Percentiles rank a stretch among this genome's conserved stretches.
Conservation (phyloP, 352 stramenopile species). For the Globisporangium canariense region DNA sequence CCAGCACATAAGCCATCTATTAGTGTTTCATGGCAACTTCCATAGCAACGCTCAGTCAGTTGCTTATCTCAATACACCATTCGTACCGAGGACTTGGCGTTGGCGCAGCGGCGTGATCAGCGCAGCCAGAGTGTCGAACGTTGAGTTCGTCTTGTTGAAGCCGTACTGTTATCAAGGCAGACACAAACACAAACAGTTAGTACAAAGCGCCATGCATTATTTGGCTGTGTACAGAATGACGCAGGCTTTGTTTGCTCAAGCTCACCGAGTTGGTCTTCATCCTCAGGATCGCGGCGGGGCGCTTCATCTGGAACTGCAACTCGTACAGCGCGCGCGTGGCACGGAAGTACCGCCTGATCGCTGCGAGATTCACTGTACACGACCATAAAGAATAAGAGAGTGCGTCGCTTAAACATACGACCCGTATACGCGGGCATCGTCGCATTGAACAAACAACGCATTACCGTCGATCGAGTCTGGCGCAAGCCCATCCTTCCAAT, state of each 20-base stretch:
- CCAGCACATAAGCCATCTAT: neutral
- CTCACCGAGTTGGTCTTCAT: constrained; percentile 63
- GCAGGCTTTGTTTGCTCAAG: neutral
- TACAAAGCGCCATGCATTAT: neutral
- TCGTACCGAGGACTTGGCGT: constrained; percentile 64
- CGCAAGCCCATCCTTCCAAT: constrained; percentile 14
- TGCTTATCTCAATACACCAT: neutral
- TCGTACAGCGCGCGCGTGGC: constrained; percentile 66
- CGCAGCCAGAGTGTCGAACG: constrained; percentile 61
- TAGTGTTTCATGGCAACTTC: neutral
- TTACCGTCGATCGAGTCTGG: constrained; percentile 17
- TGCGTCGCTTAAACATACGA: neutral
- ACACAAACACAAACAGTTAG: neutral
- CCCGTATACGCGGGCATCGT: neutral
- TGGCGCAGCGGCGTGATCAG: constrained; percentile 64
- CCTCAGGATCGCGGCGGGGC: constrained; percentile 65
- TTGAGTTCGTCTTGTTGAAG: constrained; percentile 63
- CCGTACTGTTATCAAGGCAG: constrained; percentile 41
- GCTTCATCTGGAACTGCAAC: constrained; percentile 71
- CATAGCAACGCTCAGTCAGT: neutral
- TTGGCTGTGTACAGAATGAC: too few species aligned
- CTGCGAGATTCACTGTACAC: constrained; percentile 49
- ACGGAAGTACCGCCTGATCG: constrained; percentile 53
- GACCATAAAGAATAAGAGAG: neutral
- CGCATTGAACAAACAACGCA: neutral